phyloP scores from a whole-genome alignment of 371 early-diverging fungal genomes.

The Mucor sp. region DNA sequence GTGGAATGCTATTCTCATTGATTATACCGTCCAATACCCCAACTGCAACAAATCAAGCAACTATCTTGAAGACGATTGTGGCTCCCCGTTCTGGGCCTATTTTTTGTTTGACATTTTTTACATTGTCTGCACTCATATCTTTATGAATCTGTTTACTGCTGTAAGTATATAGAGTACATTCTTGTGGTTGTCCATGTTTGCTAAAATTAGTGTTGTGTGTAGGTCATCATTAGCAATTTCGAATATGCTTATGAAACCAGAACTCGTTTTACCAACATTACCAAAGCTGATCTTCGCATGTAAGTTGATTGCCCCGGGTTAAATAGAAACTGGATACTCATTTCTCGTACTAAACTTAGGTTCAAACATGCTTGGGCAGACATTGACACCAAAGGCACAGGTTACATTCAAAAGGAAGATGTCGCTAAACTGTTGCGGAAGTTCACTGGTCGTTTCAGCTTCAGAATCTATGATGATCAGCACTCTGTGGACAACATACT shows the following conservation, averaged over 20 bases:
- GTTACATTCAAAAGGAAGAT: constrained; percentile 53
- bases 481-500: constrained; percentile 17
- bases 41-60: constrained; percentile 46
- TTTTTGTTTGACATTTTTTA: constrained; percentile 58
- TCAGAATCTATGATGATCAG: constrained; percentile 49
- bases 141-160: constrained; percentile 63
- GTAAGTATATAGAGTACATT: constrained; percentile 26
- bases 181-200: background rate
- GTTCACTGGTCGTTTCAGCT: constrained; percentile 47
- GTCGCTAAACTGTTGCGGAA: constrained; percentile 48
- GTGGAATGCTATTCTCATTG: constrained; percentile 62
- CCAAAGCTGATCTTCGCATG: constrained; percentile 57
- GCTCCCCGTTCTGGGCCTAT: constrained; percentile 57
- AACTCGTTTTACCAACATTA: constrained; percentile 56
- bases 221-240: constrained; percentile 63
- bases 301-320: constrained; percentile 9
- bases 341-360: constrained; percentile 16
- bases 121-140: constrained; percentile 60
- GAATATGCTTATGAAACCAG: constrained; percentile 61
- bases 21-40: constrained; percentile 53
- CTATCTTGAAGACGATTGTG: constrained; percentile 57
- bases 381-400: constrained; percentile 56
- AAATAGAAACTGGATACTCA: background rate
- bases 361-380: constrained; percentile 62
- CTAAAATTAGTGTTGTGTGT: background rate